These are phyloP conservation scores for Salicornia ramosissima DNA, from an alignment of 148 eudicot genomes.

Conservation along the genomic window DNA sequence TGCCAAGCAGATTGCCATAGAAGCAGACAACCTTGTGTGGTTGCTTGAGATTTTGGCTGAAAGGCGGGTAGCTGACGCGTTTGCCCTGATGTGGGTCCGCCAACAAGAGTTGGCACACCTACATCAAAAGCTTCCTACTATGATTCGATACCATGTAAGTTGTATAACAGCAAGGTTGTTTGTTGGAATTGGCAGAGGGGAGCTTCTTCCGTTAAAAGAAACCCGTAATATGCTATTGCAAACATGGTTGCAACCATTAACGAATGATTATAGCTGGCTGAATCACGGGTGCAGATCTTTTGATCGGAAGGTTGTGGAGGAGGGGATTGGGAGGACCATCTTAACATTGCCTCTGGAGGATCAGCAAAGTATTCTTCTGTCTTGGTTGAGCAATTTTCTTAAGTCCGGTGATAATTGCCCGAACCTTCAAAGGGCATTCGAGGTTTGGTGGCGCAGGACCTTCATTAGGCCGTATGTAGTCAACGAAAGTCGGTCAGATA, in stretches of 20 bases:
- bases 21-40: slow-evolving; percentile 84
- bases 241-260: slow-evolving; percentile 87
- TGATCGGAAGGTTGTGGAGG: slow-evolving; percentile 83
- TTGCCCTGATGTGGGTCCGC: slow-evolving; percentile 67
- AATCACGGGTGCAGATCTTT: slow-evolving; percentile 81
- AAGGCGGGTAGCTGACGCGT: slow-evolving; percentile 69
- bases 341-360: slow-evolving; percentile 87
- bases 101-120: slow-evolving; percentile 71
- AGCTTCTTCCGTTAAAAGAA: slow-evolving; percentile 74
- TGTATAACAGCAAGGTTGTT: slow-evolving; percentile 71
- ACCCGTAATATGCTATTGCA: slow-evolving; percentile 54
- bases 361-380: slow-evolving; percentile 73
- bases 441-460: slow-evolving; percentile 99
- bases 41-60: slow-evolving; percentile 82
- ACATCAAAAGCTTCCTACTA: slow-evolving; percentile 50
- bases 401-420: slow-evolving; percentile 83
- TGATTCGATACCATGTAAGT: slow-evolving; percentile 63
- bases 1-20: slow-evolving; percentile 53
- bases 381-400: slow-evolving; percentile 75
- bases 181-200: slow-evolving; percentile 90
- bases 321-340: slow-evolving; percentile 89
- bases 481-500: slow-evolving; percentile 33
- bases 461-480: slow-evolving; percentile 64
- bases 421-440: slow-evolving; percentile 84
- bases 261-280: slow-evolving; percentile 77